Evolutionary conservation across 1,139 yeast species (phyloP), one percentile per base, ranked within the genome.

Genomic region (Wickerhamomyces sp.): DNA sequence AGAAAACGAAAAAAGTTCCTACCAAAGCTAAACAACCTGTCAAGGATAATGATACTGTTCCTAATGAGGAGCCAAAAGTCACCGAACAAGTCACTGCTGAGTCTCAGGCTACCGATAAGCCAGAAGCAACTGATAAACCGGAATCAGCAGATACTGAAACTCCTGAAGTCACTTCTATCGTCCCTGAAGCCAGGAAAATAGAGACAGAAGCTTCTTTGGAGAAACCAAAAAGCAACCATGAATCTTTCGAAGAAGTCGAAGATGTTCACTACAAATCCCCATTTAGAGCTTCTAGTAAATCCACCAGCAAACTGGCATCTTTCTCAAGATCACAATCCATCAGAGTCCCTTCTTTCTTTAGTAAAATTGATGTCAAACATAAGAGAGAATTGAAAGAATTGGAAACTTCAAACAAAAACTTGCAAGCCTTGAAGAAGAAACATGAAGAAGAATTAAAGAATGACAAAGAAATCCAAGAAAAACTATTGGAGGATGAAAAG

Each of bases 251-350:
- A 19, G 39, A 38, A 25, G 40, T 33, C 19, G 40, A 34, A 3
- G 39, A 34, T 26, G 34, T 38, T 14, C 30, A 35, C 16, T 47
- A 47, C 26, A 37, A 38, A 27, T 47, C 51, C 3, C 51, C 51
- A 20, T 47, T 47, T 28, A 47, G 51, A 44, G 25, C 28, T 3
- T 8, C 37, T 3, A 20, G 24, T 14, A 30, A 27, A 12, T 10
- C 19, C 7, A 12, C 24, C 17, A n/a, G 17, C 18, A 34, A 30
- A 13, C 15, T 29, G 9, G 24, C 40, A 13, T 35, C 39, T 5
- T 20, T 35, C 14, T 13, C 31, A 7, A 39, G 36, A 26, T 25
- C 37, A 12, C 28, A 24, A n/a, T 27, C 47, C 13, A 29, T 40
- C 15, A 30, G 36, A 38, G 22, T 40, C 6, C 46, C 46, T 7